phyloP scores from a whole-genome alignment of 164 flowering plant species.

The Chimonanthus salicifolius region DNA sequence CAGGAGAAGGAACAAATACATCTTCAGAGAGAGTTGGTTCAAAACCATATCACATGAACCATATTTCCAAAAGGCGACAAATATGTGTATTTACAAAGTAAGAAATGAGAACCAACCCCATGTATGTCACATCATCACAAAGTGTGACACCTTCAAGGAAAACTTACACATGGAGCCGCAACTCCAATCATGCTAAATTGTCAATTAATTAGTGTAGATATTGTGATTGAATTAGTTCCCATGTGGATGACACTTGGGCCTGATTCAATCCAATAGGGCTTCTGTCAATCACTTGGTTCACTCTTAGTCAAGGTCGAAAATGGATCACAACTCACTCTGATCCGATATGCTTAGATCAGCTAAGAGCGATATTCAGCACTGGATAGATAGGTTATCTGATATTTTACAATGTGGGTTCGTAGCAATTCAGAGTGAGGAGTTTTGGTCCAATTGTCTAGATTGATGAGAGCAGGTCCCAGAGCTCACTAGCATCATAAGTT shows the following conservation, averaged over 20 bases:
- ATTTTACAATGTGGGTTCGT: background rate
- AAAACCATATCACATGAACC: background rate
- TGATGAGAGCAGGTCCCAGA: background rate
- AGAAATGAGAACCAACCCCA: background rate
- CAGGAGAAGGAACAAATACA: background rate
- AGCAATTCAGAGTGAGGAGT: background rate
- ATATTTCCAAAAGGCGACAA: background rate
- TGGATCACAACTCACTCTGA: background rate
- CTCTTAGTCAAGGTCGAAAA: background rate
- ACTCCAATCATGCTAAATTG: background rate
- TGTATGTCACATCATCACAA: background rate
- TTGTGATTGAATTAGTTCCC: background rate
- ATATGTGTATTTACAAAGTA: background rate
- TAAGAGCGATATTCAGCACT: background rate
- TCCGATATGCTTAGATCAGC: background rate
- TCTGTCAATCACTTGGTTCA: background rate
- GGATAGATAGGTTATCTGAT: background rate
- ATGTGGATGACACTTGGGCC: background rate
- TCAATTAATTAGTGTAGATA: background rate
- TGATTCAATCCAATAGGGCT: background rate
- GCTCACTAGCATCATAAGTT: background rate
- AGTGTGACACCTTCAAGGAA: background rate
- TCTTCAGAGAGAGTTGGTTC: background rate
- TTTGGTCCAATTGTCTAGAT: background rate
- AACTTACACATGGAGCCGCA: background rate